Evolutionary conservation across 768 basidiomycete genomes (phyloP), one percentile per base, ranked within the genome.

Genomic region (Boletus coccyginus): DNA sequence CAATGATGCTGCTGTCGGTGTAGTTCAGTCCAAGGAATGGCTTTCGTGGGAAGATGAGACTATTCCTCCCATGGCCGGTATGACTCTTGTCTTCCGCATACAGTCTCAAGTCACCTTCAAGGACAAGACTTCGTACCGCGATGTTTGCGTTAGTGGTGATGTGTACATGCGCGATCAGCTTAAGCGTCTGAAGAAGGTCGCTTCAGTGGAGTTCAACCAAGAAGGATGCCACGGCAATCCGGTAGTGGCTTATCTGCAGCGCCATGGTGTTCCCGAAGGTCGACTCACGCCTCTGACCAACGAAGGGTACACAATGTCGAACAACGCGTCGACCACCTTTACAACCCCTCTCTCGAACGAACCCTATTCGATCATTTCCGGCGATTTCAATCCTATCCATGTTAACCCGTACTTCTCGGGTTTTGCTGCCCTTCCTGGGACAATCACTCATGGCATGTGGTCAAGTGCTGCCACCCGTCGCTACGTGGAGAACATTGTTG

Each of bases 311-410:
- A 83, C 87, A 0, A 78, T 99, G 68, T 85, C 87, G 36, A 84
- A 74, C 41, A 69, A 77, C n/a, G 75, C 81, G 4, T 77, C 81
- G 17, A 86, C 87, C 11, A 72, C 78, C 8, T 96, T 94, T 79
- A 85, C 77, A 45, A 82, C 96, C 5, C 96, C 96, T 27, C 76
- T 90, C 44, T 92, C 92, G 46, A 99, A 99, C 68, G 92, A 96
- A 73, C 90, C 94, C 3, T 99, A 98, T 75, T 98, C 95, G 5
- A 85, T 87, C 72, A 83, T 95, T 46, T 99, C 97, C 0, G 95
- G 96, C 44, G 96, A 99, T 74, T 98, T 93, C 80, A 98, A 99
- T 73, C 97, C 97, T 31, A 99, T 99, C 63, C 97, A 99, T 71
- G 79, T 97, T 72, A 98, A 99, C 74, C 96, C 97, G 0, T 98